Percentiles rank a stretch among this genome's conserved stretches.
Evolutionary conservation across 192 early-diverging fungal genomes (phyloP).

Genomic region (Diversispora epigaea): DNA sequence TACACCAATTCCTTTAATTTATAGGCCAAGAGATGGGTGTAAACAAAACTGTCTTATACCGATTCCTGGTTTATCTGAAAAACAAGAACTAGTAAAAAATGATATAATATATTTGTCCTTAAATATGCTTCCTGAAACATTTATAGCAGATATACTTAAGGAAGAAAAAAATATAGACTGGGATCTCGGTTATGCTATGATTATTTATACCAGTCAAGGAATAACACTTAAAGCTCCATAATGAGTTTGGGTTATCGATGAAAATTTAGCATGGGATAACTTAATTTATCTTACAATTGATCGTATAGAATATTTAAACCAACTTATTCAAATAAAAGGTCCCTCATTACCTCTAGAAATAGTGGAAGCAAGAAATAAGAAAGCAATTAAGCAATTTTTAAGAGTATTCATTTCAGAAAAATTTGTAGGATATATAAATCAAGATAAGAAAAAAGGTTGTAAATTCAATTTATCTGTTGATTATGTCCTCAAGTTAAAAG

Average conservation of each 20-base stretch:
- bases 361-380: constrained; percentile 17
- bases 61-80: constrained; percentile 25
- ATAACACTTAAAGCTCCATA: constrained; percentile 26
- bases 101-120: constrained; percentile 26
- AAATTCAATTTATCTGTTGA: constrained; percentile 30
- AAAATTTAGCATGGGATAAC: constrained; percentile 21
- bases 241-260: constrained; percentile 29
- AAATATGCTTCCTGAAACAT: constrained; percentile 22
- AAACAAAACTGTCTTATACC: constrained; percentile 26
- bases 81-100: constrained; percentile 29
- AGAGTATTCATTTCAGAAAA: constrained; percentile 22
- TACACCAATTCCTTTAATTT: too few species aligned
- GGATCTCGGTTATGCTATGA: constrained; percentile 25
- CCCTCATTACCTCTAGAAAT: constrained; percentile 24
- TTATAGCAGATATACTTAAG: constrained; percentile 22
- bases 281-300: constrained; percentile 25
- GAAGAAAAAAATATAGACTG: constrained; percentile 24
- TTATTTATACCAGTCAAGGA: constrained; percentile 27
- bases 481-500: constrained; percentile 22
- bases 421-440: constrained; percentile 18
- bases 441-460: constrained; percentile 18
- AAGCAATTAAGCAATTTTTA: neutral
- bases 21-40: constrained; percentile 25
- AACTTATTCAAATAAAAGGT: constrained; percentile 1
- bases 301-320: constrained; percentile 30